phyloP scores from a whole-genome alignment of 2,329 filamentous ascomycete species.

The Tolypocladium inflatum region DNA sequence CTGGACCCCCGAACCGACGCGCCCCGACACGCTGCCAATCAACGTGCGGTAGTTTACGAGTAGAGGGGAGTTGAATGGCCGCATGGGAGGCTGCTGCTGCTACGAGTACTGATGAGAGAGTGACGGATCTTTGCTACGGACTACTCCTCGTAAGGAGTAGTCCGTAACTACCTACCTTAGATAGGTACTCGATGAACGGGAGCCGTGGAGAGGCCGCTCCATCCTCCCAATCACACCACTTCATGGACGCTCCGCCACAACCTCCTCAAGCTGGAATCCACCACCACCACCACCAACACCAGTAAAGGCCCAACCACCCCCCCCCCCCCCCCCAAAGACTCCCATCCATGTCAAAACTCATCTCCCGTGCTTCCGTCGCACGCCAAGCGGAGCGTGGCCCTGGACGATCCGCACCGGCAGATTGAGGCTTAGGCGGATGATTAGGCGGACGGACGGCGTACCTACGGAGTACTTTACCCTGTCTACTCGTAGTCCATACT shows the following conservation, averaged over 20 bases:
- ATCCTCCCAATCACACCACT: background rate
- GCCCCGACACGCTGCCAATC: background rate
- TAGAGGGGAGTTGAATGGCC: no score
- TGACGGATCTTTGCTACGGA: no score
- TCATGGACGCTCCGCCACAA: background rate
- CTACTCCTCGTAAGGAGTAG: no score
- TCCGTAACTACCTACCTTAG: no score
- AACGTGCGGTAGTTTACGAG: background rate
- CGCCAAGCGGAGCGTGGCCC: background rate
- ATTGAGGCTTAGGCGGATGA: constrained; percentile 5
- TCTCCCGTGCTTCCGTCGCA: constrained; percentile 3
- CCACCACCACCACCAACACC: background rate
- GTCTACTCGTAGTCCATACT: no score
- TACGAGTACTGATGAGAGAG: background rate
- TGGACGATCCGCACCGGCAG: constrained; percentile 2
- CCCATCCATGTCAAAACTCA: constrained; percentile 1
- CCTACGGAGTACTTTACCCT: background rate
- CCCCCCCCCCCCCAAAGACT: background rate
- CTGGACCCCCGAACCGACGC: background rate
- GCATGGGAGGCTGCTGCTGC: background rate
- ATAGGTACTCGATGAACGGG: background rate
- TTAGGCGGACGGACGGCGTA: background rate
- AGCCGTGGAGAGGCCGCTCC: background rate
- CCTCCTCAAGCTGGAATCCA: background rate
- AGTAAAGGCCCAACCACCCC: background rate